These are phyloP conservation scores for Epichloe aotearoae DNA, from an alignment of 2,329 filamentous ascomycete genomes.

Conservation along the genomic window DNA sequence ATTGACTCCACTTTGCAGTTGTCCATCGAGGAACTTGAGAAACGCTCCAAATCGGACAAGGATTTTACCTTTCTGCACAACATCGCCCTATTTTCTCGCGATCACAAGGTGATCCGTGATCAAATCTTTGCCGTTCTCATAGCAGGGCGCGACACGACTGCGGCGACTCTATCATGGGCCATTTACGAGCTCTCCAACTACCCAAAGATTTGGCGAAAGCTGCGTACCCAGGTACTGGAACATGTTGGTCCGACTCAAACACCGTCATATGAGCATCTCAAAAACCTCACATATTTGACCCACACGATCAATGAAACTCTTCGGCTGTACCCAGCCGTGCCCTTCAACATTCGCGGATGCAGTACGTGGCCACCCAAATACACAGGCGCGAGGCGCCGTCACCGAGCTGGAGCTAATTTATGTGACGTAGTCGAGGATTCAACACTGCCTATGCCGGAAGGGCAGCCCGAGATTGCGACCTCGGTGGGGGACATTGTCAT, in stretches of 20 bases:
- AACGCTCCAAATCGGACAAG: slow-evolving; percentile 52
- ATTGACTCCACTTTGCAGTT: slow-evolving; percentile 62
- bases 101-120: slow-evolving; percentile 61
- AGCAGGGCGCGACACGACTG: slow-evolving; percentile 79
- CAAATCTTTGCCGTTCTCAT: slow-evolving; percentile 74
- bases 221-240: slow-evolving; percentile 58
- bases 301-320: slow-evolving; percentile 64
- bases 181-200: slow-evolving; percentile 69
- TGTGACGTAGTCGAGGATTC: slow-evolving; percentile 49
- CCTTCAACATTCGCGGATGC: slow-evolving; percentile 48
- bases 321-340: slow-evolving; percentile 64
- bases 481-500: slow-evolving; percentile 50
- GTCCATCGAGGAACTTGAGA: slow-evolving; percentile 55
- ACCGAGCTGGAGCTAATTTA: too few relatives aligned
- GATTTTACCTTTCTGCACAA: slow-evolving; percentile 80
- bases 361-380: too few relatives aligned
- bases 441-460: slow-evolving; percentile 52
- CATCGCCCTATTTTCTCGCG: slow-evolving; percentile 65
- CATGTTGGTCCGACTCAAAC: slow-evolving; percentile 48
- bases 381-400: too few relatives aligned
- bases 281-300: slow-evolving; percentile 72
- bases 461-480: slow-evolving; percentile 48
- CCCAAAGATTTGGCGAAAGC: slow-evolving; percentile 51
- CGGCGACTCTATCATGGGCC: slow-evolving; percentile 65
- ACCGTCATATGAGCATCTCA: slow-evolving; percentile 68